Percentiles rank a stretch among this genome's conserved stretches.
phyloP scores from a whole-genome alignment of 495 filamentous ascomycete species.

The Penicillium simplicissimum region DNA sequence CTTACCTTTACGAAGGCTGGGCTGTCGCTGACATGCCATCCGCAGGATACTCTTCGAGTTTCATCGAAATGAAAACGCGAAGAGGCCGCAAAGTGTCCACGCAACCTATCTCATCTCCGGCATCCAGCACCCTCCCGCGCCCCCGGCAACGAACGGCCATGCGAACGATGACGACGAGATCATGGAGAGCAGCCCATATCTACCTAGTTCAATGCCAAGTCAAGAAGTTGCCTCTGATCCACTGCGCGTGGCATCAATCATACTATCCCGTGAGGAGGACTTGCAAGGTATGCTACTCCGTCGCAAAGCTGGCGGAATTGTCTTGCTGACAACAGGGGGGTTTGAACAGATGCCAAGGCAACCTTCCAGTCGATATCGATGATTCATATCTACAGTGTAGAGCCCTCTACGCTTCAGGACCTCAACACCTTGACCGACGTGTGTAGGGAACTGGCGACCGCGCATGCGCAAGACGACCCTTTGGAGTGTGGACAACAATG shows the following conservation, averaged over 20 bases:
- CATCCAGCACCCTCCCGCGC: constrained; percentile 40
- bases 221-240: constrained; percentile 40
- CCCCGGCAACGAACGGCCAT: constrained; percentile 32
- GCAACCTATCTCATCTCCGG: constrained; percentile 89
- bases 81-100: constrained; percentile 70
- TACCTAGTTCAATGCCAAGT: constrained; percentile 59
- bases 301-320: constrained; percentile 2
- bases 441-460: constrained; percentile 56
- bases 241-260: constrained; percentile 55
- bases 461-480: constrained; percentile 61
- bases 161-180: constrained; percentile 64
- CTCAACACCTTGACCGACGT: constrained; percentile 72
- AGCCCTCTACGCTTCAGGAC: constrained; percentile 70
- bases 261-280: constrained; percentile 78
- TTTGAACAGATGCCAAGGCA: constrained; percentile 59
- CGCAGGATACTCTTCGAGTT: constrained; percentile 89
- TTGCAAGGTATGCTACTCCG: constrained; percentile 59
- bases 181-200: constrained; percentile 71
- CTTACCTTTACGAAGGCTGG: neutral
- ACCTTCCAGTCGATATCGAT: constrained; percentile 70
- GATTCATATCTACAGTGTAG: constrained; percentile 87
- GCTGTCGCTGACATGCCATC: neutral
- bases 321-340: constrained; percentile 1
- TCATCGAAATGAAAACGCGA: constrained; percentile 73
- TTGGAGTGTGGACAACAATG: constrained; percentile 59